These are phyloP conservation scores for Neofusicoccum laricinum DNA, from an alignment of 2,329 filamentous ascomycete genomes.

Conservation along the genomic window DNA sequence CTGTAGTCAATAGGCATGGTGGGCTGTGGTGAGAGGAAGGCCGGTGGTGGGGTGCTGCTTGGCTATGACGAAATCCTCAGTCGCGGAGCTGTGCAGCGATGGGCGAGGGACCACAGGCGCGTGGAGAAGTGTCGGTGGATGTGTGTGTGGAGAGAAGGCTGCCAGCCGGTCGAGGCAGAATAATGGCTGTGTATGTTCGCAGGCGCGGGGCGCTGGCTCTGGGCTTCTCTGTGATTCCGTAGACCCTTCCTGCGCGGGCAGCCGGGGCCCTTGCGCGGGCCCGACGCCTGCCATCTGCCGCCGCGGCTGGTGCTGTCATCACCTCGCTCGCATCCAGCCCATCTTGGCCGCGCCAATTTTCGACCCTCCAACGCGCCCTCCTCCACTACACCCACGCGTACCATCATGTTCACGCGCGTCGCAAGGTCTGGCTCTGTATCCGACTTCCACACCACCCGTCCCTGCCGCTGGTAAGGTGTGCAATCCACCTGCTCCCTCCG, in stretches of 20 bases:
- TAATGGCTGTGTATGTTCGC: neutral
- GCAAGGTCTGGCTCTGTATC: neutral
- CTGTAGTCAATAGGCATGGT: slow-evolving; percentile 65
- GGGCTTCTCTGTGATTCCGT: slow-evolving; percentile 8
- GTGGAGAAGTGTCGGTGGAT: neutral
- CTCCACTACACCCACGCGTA: neutral
- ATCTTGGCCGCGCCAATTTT: slow-evolving; percentile 3
- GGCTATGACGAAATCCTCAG: neutral
- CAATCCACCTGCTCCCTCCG: neutral
- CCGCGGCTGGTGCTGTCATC: slow-evolving; percentile 4
- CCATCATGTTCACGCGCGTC: slow-evolving; percentile 14
- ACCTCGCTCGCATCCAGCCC: neutral
- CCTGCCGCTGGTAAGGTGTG: slow-evolving; percentile 10
- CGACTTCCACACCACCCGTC: neutral
- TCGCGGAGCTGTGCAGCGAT: neutral
- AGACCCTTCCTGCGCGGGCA: neutral
- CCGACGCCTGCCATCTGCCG: neutral
- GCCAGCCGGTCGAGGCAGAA: neutral
- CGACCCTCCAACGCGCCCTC: neutral
- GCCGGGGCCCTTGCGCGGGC: slow-evolving; percentile 8
- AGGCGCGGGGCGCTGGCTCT: neutral
- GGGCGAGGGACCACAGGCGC: neutral
- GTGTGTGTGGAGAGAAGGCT: neutral
- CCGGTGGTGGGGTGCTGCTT: neutral
- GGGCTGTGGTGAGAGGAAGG: neutral